phyloP scores from a whole-genome alignment of 2,329 filamentous ascomycete species.

The Phialocephala sp. region DNA sequence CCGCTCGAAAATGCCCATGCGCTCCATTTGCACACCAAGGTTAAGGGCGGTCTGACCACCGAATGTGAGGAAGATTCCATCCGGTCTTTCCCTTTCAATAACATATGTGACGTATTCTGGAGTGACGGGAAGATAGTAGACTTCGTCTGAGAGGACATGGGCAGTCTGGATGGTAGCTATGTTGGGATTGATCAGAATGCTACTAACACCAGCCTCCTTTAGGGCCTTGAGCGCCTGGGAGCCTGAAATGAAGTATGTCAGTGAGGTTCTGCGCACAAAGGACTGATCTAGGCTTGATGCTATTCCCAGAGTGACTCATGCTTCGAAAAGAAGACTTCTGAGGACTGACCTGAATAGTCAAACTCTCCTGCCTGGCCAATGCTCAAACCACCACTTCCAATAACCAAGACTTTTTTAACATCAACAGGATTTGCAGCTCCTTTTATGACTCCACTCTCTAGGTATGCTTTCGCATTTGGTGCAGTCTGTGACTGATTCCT shows the following conservation, averaged over 20 bases:
- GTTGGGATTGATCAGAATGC: constrained; percentile 96
- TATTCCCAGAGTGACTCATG: constrained; percentile 35
- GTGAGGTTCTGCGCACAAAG: constrained; percentile 13
- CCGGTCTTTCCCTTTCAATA: constrained; percentile 92
- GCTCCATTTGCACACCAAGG: constrained; percentile 96
- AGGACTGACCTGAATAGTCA: constrained; percentile 83
- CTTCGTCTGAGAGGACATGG: constrained; percentile 93
- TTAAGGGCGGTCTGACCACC: constrained; percentile 98
- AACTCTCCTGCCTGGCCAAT: constrained; percentile 99
- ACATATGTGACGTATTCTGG: constrained; percentile 98
- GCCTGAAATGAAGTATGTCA: constrained; percentile 57
- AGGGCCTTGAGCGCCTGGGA: constrained; percentile 96
- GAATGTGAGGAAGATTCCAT: constrained; percentile 97
- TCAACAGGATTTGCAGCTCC: constrained; percentile 77
- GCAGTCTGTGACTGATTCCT: constrained; percentile 62
- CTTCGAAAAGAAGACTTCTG: constrained; percentile 14
- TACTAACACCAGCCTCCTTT: constrained; percentile 90
- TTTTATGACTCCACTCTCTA: constrained; percentile 86
- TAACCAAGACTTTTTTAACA: constrained; percentile 96
- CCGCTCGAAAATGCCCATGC: constrained; percentile 91
- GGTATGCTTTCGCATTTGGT: constrained; percentile 83
- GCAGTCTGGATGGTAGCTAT: constrained; percentile 92
- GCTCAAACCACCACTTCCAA: constrained; percentile 91
- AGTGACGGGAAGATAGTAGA: constrained; percentile 97
- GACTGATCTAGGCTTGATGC: not conserved